Evolutionary conservation across 2,329 filamentous ascomycete genomes (phyloP), one percentile per base, ranked within the genome.

Genomic region (Ophiostoma pallidulum): DNA sequence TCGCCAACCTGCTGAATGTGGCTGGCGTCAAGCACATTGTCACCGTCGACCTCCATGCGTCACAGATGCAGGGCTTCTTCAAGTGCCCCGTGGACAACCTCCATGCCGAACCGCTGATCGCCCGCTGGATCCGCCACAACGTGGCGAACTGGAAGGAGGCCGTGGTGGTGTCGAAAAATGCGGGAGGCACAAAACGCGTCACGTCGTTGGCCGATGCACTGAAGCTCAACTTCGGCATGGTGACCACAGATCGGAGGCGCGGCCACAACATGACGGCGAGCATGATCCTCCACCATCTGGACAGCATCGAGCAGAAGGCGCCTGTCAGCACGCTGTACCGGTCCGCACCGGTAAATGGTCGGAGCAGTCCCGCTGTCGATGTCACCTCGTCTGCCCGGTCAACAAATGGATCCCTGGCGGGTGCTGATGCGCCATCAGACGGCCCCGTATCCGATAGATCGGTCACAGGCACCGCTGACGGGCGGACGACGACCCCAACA

Each of bases 61-160:
- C 86, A n/a, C 92, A 97, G 70, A 97, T 97, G 88, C 92, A 98
- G 69, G 92, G 92, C 50, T 98, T 98, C 71, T 98, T 98, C 75
- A 86, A 86, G 61, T 95, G 91, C 58, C 92, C 92, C 0, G 91
- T 98, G 51, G 92, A 98, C 67, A 97, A 98, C 62, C 81, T 98
- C 45, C 88, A 95, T 58, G 92, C 92, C 44, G 92, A 98, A 65
- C 91, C 92, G 14, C 77, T 97, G 54, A 88, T 98, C 59, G 89
- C 91, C 46, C 85, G 88, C 58, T 98, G 92, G 92, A 94, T 98
- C 59, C 83, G 84, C 51, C 80, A 84, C 64, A 92, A 96, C 61
- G 84, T 98, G 33, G 74, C 79, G 13, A 80, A 85, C 54, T 98
- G 92, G 92, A 80, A 75, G 53, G 84, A 96, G 57, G 89, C 88